Conservation (phyloP, 2,329 filamentous ascomycete species). For the Colletotrichum spaethianum region DNA sequence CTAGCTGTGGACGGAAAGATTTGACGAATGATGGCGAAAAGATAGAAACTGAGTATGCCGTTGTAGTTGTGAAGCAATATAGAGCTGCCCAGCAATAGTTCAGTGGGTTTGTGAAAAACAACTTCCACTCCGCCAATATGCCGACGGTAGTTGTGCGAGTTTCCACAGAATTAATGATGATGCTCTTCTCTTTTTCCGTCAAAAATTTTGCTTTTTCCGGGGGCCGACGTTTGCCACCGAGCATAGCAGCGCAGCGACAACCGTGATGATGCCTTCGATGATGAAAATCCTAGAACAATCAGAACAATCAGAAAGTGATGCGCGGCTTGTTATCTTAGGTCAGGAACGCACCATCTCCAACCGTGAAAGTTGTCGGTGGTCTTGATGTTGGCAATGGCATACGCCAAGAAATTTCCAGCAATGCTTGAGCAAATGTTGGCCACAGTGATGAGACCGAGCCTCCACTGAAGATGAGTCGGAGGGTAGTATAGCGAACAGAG, state of each 20-base stretch:
- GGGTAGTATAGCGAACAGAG: conserved; percentile 46
- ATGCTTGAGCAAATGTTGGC: conserved; percentile 46
- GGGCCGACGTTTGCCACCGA: conserved; percentile 34
- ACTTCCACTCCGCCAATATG: conserved; percentile 31
- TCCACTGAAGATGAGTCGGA: conserved; percentile 44
- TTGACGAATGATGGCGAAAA: conserved; percentile 43
- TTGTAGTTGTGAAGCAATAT: conserved; percentile 42
- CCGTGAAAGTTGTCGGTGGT: conserved; percentile 43
- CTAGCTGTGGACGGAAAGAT: conserved; percentile 37
- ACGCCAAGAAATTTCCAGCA: conserved; percentile 45
- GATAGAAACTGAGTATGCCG: conserved; percentile 41
- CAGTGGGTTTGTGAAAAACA: conserved; percentile 41
- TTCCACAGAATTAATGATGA: conserved; percentile 25
- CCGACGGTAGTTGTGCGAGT: conserved; percentile 21
- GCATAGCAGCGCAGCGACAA: conserved; percentile 45
- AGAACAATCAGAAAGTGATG: background rate
- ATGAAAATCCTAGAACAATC: conserved; percentile 50
- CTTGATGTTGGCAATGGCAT: conserved; percentile 45
- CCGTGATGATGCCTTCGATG: conserved; percentile 50
- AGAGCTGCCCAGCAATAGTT: conserved; percentile 42
- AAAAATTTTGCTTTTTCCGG: conserved; percentile 41
- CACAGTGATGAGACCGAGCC: conserved; percentile 45
- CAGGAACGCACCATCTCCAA: conserved; percentile 43
- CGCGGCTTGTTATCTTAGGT: fast-evolving
- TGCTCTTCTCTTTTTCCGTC: conserved; percentile 32